Evolutionary conservation across 2,329 filamentous ascomycete species (phyloP), one percentile per base, ranked within the genome.

Genomic region (Periconia macrospinosa): DNA sequence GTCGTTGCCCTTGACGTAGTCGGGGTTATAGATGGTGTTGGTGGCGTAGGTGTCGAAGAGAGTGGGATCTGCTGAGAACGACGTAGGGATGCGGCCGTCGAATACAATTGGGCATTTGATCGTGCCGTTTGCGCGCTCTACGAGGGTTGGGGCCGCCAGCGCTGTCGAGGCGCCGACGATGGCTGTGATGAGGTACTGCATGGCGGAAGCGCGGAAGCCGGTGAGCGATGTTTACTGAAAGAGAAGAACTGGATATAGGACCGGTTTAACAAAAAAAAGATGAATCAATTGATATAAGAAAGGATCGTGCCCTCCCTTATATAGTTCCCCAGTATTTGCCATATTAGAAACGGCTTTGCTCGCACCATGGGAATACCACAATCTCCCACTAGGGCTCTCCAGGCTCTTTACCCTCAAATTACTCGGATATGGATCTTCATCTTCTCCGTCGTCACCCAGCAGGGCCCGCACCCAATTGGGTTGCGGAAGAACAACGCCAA

Each of bases 1-100:
- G 59, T 78, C 78, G 58, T 79, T 73, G 44, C 82, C 83, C 60
- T 83, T 78, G 49, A 84, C 80, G 61, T 76, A 83, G 53, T 69
- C 70, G 0, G 82, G 75, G 71, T 79, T 81, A 72, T 79, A 86
- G 27, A 81, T 70, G 53, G 64, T 66, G 63, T 70, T 71, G 14
- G 66, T 66, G 33, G 66, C 57, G 27, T 66, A 61, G 0, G 65
- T 66, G 53, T 75, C 72, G 55, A 73, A 71, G 45, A 57, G 59
- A 11, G 68, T 62, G 2, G 66, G 66, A 1, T 61, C 53, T 13
- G 61, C 49, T 1, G 62, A 55, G 20, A 51, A 60, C 45, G 60
- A 58, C 23, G 55, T 45, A 15, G 70, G 69, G 13, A 75, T 56
- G 37, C 72, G 70, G 23, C 72, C 72, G 49, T 75, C 72, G 51